These are phyloP conservation scores for Xylariaceae sp. DNA, from an alignment of 2,329 filamentous ascomycete genomes.

Conservation along the genomic window DNA sequence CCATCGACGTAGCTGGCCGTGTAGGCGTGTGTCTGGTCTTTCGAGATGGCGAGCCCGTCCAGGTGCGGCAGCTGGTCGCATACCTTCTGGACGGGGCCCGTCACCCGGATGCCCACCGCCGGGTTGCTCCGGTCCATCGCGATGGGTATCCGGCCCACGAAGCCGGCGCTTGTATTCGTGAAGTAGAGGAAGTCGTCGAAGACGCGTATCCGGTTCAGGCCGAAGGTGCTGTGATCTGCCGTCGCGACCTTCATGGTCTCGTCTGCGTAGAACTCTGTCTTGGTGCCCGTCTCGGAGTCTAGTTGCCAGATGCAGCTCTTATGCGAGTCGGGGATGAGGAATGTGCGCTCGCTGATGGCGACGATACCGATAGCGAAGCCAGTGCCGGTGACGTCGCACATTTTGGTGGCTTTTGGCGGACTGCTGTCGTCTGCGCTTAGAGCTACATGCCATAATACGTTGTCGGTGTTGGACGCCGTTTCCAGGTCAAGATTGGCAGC, in stretches of 20 bases:
- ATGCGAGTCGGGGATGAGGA: slow-evolving; percentile 22
- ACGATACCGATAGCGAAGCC: slow-evolving; percentile 19
- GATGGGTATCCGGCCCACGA: slow-evolving; percentile 23
- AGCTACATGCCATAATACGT: slow-evolving; percentile 23
- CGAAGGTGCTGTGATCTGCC: slow-evolving; percentile 19
- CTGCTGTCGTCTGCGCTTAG: slow-evolving; percentile 24
- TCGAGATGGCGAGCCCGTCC: slow-evolving; percentile 23
- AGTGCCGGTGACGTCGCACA: slow-evolving; percentile 17
- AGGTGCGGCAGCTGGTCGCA: slow-evolving; percentile 22
- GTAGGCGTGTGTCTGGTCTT: slow-evolving; percentile 20
- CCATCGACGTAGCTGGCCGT: slow-evolving; percentile 24
- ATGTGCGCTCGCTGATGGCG: slow-evolving; percentile 19
- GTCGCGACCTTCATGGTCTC: slow-evolving; percentile 18
- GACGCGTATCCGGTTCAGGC: slow-evolving; percentile 25
- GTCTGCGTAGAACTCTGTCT: slow-evolving; percentile 18
- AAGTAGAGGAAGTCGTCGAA: slow-evolving; percentile 22
- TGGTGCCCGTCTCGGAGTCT: slow-evolving; percentile 20
- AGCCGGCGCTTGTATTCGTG: slow-evolving; percentile 26
- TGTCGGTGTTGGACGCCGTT: slow-evolving; percentile 22
- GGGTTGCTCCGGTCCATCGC: slow-evolving; percentile 7
- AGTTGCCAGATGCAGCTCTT: slow-evolving; percentile 23
- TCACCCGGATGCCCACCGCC: slow-evolving; percentile 15
- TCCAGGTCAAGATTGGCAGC: slow-evolving; percentile 24
- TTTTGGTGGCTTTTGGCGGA: slow-evolving; percentile 16
- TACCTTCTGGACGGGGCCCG: slow-evolving; percentile 20